A percentile compares a stretch with the other conserved stretches of the same genome.
These are phyloP conservation scores for Setaria italica DNA, from an alignment of 202 grass and related monocot genomes.

Conservation along the genomic window DNA sequence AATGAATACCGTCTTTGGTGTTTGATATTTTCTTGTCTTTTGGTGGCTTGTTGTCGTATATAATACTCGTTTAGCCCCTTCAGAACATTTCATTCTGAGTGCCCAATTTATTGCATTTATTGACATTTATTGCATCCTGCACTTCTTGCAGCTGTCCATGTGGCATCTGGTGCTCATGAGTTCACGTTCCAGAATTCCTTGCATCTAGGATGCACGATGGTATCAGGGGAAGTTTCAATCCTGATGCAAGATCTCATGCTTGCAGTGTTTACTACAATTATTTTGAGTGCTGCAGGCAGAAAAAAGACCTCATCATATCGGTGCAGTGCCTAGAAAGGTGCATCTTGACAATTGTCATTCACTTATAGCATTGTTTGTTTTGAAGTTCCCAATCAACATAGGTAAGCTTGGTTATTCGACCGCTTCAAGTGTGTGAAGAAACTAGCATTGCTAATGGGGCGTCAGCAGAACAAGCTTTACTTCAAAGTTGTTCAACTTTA, in stretches of 20 bases:
- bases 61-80: not conserved
- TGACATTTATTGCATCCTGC: not conserved
- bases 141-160: not conserved
- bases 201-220: conserved; percentile 9
- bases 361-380: not conserved
- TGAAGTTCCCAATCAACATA: not conserved
- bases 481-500: not conserved
- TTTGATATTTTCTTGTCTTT: conserved; percentile 16
- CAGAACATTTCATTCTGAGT: not conserved
- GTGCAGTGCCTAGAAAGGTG: not conserved
- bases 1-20: not conserved
- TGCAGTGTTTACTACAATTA: conserved; percentile 11
- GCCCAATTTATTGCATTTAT: not conserved
- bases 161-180: not conserved
- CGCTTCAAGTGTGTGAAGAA: not conserved
- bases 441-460: not conserved
- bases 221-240: not conserved
- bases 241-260: conserved; percentile 2
- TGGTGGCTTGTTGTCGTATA: not conserved
- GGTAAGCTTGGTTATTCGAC: not conserved
- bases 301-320: not conserved
- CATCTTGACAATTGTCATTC: not conserved
- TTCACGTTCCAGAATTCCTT: not conserved
- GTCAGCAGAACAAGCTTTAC: not conserved
- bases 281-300: not conserved